These are phyloP conservation scores for Mrakia hoshinonis DNA, from an alignment of 768 basidiomycete genomes.

Conservation along the genomic window DNA sequence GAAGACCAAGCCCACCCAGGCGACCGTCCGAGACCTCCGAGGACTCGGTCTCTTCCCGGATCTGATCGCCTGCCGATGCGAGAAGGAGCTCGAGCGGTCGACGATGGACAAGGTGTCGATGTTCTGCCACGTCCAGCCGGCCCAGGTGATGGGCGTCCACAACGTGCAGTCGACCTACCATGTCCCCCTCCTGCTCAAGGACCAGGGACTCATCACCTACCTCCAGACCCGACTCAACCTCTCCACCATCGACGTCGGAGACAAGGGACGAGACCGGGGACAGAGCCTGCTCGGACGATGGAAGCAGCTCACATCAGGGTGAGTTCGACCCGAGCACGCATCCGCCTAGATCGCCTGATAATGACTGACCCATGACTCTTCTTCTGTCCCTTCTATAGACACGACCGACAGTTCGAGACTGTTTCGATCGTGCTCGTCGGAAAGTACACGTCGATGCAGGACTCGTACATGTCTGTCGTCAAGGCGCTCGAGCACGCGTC, in stretches of 20 bases:
- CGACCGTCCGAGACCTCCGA: conserved; percentile 84
- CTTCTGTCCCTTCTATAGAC: conserved; percentile 47
- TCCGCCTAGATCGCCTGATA: background rate
- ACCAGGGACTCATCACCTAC: conserved; percentile 84
- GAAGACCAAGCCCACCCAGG: conserved; percentile 98
- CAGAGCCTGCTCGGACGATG: conserved; percentile 60
- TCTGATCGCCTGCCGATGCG: conserved; percentile 90
- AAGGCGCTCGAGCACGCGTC: conserved; percentile 96
- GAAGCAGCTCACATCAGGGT: conserved; percentile 77
- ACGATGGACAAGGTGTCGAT: conserved; percentile 96
- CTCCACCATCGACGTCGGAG: conserved; percentile 48
- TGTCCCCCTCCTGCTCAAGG: conserved; percentile 80
- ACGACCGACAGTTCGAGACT: conserved; percentile 81
- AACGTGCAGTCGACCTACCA: conserved; percentile 96
- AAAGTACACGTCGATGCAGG: conserved; percentile 92
- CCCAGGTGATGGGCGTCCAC: conserved; percentile 84
- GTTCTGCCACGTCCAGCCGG: conserved; percentile 91
- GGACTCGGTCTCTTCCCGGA: conserved; percentile 89
- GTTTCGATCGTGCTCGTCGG: conserved; percentile 88
- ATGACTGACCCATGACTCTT: background rate
- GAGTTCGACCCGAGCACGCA: conserved; percentile 34
- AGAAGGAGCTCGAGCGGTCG: conserved; percentile 66
- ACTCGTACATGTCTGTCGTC: conserved; percentile 96
- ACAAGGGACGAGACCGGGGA: conserved; percentile 56
- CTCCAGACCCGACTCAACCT: conserved; percentile 75